Base-by-base conservation (phyloP, 1,139 yeast genomes). In the Hyphopichia fennica region DNA sequence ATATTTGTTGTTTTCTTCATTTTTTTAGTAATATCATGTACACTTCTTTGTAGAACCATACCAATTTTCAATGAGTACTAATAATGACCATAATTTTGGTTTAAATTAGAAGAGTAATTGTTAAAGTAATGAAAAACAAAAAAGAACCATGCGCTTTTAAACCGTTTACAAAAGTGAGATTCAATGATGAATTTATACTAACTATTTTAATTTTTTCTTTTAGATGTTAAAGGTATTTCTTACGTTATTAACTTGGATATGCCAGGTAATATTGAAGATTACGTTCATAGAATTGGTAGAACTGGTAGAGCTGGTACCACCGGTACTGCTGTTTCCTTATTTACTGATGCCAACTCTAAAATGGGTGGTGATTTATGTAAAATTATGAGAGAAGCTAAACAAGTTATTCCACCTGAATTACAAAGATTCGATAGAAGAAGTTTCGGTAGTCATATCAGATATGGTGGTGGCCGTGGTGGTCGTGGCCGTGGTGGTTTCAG, bases 251-350 rank as follows among this genome's bases (percentile, higher is more conserved):
- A 93, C 82, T 90, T 79, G 62, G 99, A 93, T 68, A 91, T 91
- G 90, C 98, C 99, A 60, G 90, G 90, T 70, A 93, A 91, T 74
- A 87, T 90, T 63, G 99, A 93, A 75, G 98, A 93, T 73, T 93
- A 93, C 67, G 97, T 93, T 47, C 95, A 87, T 68, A 81, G 95
- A 69, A 87, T 87, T 60, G 97, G 97, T 65, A 89, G 99, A 84
- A 91, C 98, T 50, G 99, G 99, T 67, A 89, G 99, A 82, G 99
- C 97, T 53, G 98, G 98, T 67, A 83, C 89, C 51, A 77, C 79
- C 49, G 99, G 99, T 77, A 90, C 95, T 50, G 97, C 99, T 46
- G 82, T 91, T 53, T 90, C 99, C 10, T 82, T 93, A 69, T 93
- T 93, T 79, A 90, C 98, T 45, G 87, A 84, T 52, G 91, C 78